phyloP scores from a whole-genome alignment of 352 stramenopile species.

The Globisporangium parvum region DNA sequence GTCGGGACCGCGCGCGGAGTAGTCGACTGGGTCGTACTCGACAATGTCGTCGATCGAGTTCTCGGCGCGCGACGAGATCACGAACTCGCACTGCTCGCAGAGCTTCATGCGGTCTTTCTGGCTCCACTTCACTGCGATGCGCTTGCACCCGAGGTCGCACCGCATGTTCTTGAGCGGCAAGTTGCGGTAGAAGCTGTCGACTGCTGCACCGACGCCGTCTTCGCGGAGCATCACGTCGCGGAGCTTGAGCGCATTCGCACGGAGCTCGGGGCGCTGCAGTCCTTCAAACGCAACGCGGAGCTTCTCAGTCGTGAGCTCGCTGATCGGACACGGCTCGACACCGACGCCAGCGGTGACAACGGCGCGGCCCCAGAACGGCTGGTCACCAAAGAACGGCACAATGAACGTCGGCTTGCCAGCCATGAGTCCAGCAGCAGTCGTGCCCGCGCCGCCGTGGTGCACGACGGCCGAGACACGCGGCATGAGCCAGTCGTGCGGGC shows the following conservation, averaged over 20 bases:
- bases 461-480: constrained; percentile 86
- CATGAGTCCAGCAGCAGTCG: constrained; percentile 87
- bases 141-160: constrained; percentile 47
- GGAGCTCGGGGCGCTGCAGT: constrained; percentile 49
- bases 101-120: constrained; percentile 44
- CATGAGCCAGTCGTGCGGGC: constrained; percentile 91
- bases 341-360: constrained; percentile 80
- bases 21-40: constrained; percentile 62
- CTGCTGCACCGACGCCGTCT: constrained; percentile 81
- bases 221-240: constrained; percentile 74
- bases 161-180: constrained; percentile 86
- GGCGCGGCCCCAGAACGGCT: constrained; percentile 91
- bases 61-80: constrained; percentile 29
- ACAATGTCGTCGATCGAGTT: constrained; percentile 34
- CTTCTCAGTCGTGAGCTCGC: constrained; percentile 74
- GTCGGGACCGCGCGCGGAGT: constrained; percentile 45
- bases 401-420: constrained; percentile 91
- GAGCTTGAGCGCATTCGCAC: constrained; percentile 40
- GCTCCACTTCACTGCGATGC: constrained; percentile 52
- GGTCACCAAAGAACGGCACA: constrained; percentile 94
- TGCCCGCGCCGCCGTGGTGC: constrained; percentile 83
- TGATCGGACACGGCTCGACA: constrained; percentile 80
- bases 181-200: constrained; percentile 81
- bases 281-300: constrained; percentile 71
- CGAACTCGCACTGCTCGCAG: constrained; percentile 47